Conservation (phyloP, 2,329 filamentous ascomycete genomes). For the Coleophoma eucalyptorum region DNA sequence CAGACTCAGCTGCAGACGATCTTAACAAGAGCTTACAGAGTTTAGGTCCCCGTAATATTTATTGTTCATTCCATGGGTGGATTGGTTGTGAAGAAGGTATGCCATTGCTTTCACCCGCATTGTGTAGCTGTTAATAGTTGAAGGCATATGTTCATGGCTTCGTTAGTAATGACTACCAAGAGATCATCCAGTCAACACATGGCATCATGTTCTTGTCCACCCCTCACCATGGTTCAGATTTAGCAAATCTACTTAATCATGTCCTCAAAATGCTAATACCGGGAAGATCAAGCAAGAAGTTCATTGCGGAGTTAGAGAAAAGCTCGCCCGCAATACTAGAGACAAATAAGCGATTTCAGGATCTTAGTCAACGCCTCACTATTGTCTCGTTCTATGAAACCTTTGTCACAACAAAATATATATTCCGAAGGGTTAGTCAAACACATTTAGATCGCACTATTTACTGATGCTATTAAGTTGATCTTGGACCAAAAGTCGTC, state of each 20-base stretch:
- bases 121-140: not conserved
- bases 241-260: slow-evolving; percentile 31
- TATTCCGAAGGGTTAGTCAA: slow-evolving; percentile 9
- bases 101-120: not conserved
- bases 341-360: slow-evolving; percentile 42
- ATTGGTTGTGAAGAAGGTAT: slow-evolving; percentile 25
- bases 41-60: slow-evolving; percentile 31
- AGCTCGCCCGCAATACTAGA: slow-evolving; percentile 31
- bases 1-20: not conserved
- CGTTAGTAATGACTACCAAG: slow-evolving; percentile 22
- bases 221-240: slow-evolving; percentile 35
- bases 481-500: slow-evolving; percentile 38
- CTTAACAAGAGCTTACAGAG: slow-evolving; percentile 1
- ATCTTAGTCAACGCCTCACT: slow-evolving; percentile 29
- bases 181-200: slow-evolving; percentile 25
- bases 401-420: slow-evolving; percentile 20
- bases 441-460: not conserved
- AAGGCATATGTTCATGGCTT: slow-evolving; percentile 13
- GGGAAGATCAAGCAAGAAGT: slow-evolving; percentile 28
- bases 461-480: slow-evolving; percentile 13
- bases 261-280: slow-evolving; percentile 28
- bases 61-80: slow-evolving; percentile 43
- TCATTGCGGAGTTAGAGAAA: slow-evolving; percentile 32
- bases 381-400: slow-evolving; percentile 44
- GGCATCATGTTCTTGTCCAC: slow-evolving; percentile 37